Evolutionary conservation across 1,284 basidiomycete genomes (phyloP).

Genomic region (Baeospora myosura): DNA sequence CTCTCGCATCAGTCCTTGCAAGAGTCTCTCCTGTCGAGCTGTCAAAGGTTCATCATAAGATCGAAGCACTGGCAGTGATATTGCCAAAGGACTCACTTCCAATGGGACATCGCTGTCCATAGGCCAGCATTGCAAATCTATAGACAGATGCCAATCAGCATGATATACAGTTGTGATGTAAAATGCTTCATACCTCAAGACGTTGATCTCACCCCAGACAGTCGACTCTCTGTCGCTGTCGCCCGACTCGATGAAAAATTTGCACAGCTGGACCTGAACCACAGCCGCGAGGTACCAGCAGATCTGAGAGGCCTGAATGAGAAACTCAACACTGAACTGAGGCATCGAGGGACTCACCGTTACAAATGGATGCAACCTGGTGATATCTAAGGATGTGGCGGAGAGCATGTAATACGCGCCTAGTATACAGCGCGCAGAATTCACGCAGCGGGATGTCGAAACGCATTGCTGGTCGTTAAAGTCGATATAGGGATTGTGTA

Average conservation of each 20-base stretch:
- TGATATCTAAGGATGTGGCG: conserved; percentile 69
- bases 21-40: conserved; percentile 72
- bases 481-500: conserved; percentile 75
- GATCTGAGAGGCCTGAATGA: conserved; percentile 41
- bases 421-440: conserved; percentile 65
- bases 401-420: conserved; percentile 66
- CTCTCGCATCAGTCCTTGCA: conserved; percentile 78
- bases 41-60: conserved; percentile 13
- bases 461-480: conserved; percentile 54
- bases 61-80: no score
- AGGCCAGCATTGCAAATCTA: conserved; percentile 75
- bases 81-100: conserved; percentile 48
- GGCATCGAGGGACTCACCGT: conserved; percentile 41
- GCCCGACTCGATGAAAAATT: conserved; percentile 71
- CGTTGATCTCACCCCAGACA: conserved; percentile 79
- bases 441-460: conserved; percentile 65
- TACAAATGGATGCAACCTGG: conserved; percentile 73
- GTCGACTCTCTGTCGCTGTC: conserved; percentile 63
- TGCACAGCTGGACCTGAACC: conserved; percentile 76
- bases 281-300: conserved; percentile 84
- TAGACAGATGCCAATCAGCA: conserved; percentile 9
- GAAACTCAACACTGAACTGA: conserved; percentile 5
- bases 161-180: conserved; percentile 1
- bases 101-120: conserved; percentile 71
- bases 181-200: conserved; percentile 46